Evolutionary conservation across 164 flowering plant genomes (phyloP).

Genomic region (Magnolia sinica): DNA sequence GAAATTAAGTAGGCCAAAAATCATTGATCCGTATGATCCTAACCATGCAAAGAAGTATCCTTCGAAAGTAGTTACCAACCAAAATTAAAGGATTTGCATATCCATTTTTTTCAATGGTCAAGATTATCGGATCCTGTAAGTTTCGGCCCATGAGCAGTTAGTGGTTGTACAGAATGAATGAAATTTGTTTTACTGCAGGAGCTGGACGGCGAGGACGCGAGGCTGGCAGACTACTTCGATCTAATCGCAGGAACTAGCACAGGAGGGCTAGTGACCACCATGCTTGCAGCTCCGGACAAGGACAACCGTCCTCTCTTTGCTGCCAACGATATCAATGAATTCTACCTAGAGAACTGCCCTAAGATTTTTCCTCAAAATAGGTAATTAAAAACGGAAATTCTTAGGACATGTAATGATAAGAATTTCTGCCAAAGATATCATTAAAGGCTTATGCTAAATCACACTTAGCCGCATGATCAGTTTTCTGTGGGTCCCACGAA

Average conservation of each 20-base stretch:
- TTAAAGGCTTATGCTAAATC: not conserved
- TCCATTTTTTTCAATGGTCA: no score
- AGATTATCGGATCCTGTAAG: not conserved
- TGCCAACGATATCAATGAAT: slow-evolving; percentile 35
- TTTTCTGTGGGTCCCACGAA: not conserved
- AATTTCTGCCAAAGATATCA: no score
- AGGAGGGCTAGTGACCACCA: slow-evolving; percentile 27
- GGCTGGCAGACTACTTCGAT: slow-evolving; percentile 31
- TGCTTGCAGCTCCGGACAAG: slow-evolving; percentile 35
- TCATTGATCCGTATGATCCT: no score
- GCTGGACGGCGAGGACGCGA: slow-evolving; percentile 26
- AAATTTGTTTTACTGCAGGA: slow-evolving; percentile 8
- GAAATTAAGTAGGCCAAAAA: no score
- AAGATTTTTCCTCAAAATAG: slow-evolving; percentile 33
- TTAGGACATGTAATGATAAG: no score
- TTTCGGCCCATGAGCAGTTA: not conserved
- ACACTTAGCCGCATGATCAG: not conserved
- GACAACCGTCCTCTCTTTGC: slow-evolving; percentile 38
- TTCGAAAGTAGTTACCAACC: no score
- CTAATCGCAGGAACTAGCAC: slow-evolving; percentile 32
- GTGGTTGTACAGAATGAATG: not conserved
- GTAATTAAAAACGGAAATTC: not conserved
- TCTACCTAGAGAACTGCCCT: slow-evolving; percentile 35
- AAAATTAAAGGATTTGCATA: no score
- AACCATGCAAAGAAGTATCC: no score